Conservation (phyloP, 495 filamentous ascomycete species). For the Aeminium ludgeri region DNA sequence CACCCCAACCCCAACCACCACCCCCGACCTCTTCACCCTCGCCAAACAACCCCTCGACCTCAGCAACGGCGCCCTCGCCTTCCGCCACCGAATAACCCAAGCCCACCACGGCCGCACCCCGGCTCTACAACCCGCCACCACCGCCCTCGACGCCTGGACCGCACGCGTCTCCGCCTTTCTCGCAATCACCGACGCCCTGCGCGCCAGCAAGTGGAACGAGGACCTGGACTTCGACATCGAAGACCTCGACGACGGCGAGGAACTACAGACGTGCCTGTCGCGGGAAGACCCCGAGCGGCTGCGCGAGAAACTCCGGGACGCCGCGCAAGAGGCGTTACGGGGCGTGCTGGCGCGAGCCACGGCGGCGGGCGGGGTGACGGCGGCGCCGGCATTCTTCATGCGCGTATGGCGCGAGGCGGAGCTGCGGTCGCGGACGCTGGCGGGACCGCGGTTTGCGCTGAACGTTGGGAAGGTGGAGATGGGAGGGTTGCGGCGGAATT, state of each 20-base stretch:
- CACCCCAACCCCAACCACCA: too few species aligned
- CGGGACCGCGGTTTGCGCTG: not conserved
- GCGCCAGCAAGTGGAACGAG: constrained; percentile 55
- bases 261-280: constrained; percentile 44
- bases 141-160: constrained; percentile 52
- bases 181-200: constrained; percentile 46
- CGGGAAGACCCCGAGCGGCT: constrained; percentile 55
- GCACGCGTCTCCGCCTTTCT: constrained; percentile 42
- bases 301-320: constrained; percentile 39
- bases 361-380: constrained; percentile 27
- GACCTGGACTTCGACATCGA: constrained; percentile 56
- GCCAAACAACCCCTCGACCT: constrained; percentile 34
- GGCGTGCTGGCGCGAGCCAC: constrained; percentile 41
- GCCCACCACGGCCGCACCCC: constrained; percentile 48
- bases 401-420: constrained; percentile 56
- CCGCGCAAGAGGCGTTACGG: constrained; percentile 40
- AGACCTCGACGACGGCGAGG: constrained; percentile 56
- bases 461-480: not conserved
- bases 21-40: constrained; percentile 26
- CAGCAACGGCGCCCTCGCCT: constrained; percentile 35
- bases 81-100: constrained; percentile 36
- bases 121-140: constrained; percentile 40
- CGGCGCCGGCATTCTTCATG: constrained; percentile 46
- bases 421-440: too few species aligned
- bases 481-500: too few species aligned